phyloP scores from a whole-genome alignment of 2,329 filamentous ascomycete genomes.

The Ceratocystis destructans region DNA sequence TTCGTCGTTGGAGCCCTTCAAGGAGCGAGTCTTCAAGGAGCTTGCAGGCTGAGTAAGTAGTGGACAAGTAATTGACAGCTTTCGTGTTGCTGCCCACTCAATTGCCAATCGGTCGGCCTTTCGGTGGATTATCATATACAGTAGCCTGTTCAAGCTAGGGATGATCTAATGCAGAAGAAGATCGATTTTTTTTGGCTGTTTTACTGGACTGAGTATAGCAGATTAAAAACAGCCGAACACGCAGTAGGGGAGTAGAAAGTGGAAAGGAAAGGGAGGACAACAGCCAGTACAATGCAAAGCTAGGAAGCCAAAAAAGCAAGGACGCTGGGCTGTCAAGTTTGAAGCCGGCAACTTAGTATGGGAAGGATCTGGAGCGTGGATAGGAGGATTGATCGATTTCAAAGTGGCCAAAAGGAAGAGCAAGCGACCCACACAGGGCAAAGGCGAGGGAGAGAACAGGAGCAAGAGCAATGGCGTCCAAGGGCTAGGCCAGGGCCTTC shows the following conservation, averaged over 20 bases:
- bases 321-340: conserved; percentile 3
- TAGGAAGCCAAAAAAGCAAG: neutral
- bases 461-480: neutral
- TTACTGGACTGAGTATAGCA: neutral
- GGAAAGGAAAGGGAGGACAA: neutral
- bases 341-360: conserved; percentile 6
- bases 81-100: neutral
- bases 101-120: neutral
- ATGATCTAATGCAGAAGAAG: neutral
- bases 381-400: conserved; percentile 10
- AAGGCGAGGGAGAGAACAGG: neutral
- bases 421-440: neutral
- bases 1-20: neutral
- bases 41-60: neutral
- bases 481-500: neutral
- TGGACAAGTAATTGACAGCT: neutral
- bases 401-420: neutral
- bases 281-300: neutral
- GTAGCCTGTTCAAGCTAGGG: neutral
- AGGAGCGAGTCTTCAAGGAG: neutral
- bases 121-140: conserved; percentile 3
- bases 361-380: conserved; percentile 8
- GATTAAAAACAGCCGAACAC: neutral
- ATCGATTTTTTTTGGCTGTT: neutral
- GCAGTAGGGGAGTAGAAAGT: neutral